Evolutionary conservation across 2,329 filamentous ascomycete species (phyloP).

Genomic region (Phaeosphaeria sp.): DNA sequence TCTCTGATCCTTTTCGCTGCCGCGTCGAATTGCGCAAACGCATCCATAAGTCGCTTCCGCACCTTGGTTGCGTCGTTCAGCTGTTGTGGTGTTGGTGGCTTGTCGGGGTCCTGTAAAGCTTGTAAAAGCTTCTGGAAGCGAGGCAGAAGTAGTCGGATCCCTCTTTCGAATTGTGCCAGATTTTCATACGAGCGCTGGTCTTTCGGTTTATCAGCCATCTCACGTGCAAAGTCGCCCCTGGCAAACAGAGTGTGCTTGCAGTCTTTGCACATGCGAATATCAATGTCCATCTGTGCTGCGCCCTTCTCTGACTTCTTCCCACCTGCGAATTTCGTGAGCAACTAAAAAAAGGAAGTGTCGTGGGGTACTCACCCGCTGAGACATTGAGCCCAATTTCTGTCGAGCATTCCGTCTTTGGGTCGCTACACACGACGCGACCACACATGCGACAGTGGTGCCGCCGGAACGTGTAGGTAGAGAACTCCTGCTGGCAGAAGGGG

Average conservation of each 20-base stretch:
- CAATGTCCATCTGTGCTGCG: conserved; percentile 69
- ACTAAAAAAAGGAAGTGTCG: background rate
- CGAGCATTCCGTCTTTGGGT: conserved; percentile 83
- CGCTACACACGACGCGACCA: conserved; percentile 90
- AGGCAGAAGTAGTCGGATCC: conserved; percentile 81
- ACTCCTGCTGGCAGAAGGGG: conserved; percentile 95
- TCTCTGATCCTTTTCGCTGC: conserved; percentile 83
- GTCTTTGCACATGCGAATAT: conserved; percentile 90
- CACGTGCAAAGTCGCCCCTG: conserved; percentile 77
- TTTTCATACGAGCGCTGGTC: conserved; percentile 85
- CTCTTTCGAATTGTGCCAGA: conserved; percentile 83
- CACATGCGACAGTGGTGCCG: conserved; percentile 95
- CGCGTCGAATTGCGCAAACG: conserved; percentile 85
- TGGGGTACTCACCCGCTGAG: conserved; percentile 61
- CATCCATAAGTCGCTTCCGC: conserved; percentile 86
- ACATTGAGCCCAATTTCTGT: conserved; percentile 83
- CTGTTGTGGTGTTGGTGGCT: conserved; percentile 70
- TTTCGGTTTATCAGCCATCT: conserved; percentile 70
- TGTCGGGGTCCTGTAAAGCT: conserved; percentile 74
- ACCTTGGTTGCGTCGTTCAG: conserved; percentile 87
- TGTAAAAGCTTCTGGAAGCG: conserved; percentile 80
- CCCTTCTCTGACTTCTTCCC: conserved; percentile 50
- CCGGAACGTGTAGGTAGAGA: conserved; percentile 89
- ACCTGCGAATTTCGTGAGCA: conserved; percentile 22
- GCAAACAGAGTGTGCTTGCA: conserved; percentile 77